Evolutionary conservation across 2,329 filamentous ascomycete species (phyloP), one percentile per base, ranked within the genome.

Genomic region (Neocatenulostroma microsporum): DNA sequence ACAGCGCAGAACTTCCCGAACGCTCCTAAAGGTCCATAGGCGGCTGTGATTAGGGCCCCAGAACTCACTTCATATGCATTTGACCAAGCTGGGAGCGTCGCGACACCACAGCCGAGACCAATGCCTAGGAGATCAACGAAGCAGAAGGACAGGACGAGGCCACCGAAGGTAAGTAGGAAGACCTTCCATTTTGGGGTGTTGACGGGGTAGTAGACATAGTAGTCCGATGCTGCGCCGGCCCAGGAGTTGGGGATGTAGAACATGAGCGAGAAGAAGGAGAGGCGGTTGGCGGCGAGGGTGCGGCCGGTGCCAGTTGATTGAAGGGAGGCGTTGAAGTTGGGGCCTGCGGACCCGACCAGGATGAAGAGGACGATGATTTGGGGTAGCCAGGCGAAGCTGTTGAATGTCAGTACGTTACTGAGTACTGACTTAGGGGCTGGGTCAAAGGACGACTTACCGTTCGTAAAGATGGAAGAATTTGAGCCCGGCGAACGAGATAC

Each of bases 1-100:
- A 64, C 60, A 9, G 58, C 58, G 36, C 64, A 67, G 45, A 68
- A 61, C 26, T 60, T 58, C 10, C 65, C 64, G 42, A 68, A 66
- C 3, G 48, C 54, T 10, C 63, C 62, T 4, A 68, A 53, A 12
- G 53, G 50, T 37, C 50, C 54, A 47, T 61, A 67, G 5, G 48
- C 59, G 11, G 57, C 59, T 42, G 61, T 56, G 36, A 67, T 39
- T 21, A 67, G 45, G 5, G 60, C 60, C 4, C 63, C 64, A 0
- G 62, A 53, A 2, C 54, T 57, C 11, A 46, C 41, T 5, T 51
- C 42, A 28, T 58, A 60, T 32, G 59, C 57, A 12, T 55, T 53
- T 3, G 56, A 45, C 37, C 55, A 61, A 21, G 39, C 38, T 3
- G 49, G 37, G 17, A 37, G 45, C 1, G 37, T 34, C 20, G 47